Base-by-base conservation (phyloP, 1,284 basidiomycete genomes). In the Pseudozyma hubeiensis region DNA sequence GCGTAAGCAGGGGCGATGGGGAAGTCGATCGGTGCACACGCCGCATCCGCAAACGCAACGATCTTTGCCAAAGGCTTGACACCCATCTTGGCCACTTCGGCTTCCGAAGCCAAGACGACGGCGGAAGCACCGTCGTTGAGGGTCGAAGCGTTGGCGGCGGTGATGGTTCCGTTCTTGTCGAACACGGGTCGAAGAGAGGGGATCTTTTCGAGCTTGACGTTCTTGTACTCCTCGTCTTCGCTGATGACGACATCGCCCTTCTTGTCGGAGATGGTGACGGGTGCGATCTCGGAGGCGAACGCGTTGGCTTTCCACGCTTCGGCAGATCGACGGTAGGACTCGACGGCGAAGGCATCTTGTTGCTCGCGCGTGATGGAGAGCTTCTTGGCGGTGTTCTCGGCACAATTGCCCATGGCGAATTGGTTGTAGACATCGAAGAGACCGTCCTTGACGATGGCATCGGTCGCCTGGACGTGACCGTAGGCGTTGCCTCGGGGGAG, bases 11-110 rank as follows among this genome's bases (percentile, higher is more conserved):
- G 97, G 33, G 97, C 97, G 77, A 90, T 89, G 49, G 96, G 94
- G 90, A 99, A 99, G 86, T 99, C 94, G 79, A 98, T 92, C 40
- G 97, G 97, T 34, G 93, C 93, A 79, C 94, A 91, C 81, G 97
- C 97, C 72, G 93, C 94, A 86, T 99, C 97, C 69, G 97, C 94
- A 86, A 93, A 98, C 7, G 94, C 80, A 41, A 86, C 54, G 43
- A 87, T 84, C 77, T 82, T 84, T 34, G 86, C 86, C 34, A 87
- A 65, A 37, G 86, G 85, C 71, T 84, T 85, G 33, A 82, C 68
- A 37, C 82, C 81, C 31, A 81, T 73, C 74, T 85, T 84, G 46
- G 83, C 77, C 14, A 78, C 76, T 53, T 81, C 79, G 11, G 78
- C 81, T 46, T 71, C 73, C 33, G 68, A 73, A 37, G 84, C 85